Evolutionary conservation across 2,329 filamentous ascomycete species (phyloP), one percentile per base, ranked within the genome.

Genomic region (Didymella segeticola): DNA sequence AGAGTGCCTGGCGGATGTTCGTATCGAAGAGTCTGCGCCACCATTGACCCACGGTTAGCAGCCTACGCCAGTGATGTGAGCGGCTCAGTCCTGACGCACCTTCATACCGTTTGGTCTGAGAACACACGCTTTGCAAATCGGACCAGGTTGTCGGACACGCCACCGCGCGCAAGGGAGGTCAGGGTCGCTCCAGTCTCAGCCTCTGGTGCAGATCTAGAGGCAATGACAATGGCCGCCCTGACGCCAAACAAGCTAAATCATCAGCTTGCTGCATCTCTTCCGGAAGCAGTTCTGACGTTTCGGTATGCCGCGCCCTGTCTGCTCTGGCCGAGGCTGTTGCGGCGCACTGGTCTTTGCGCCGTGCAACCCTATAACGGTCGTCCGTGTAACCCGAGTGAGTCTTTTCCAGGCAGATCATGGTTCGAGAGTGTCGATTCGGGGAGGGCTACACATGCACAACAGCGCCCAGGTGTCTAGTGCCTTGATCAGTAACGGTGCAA

Each of bases 101-200:
- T 51, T 57, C 54, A 49, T 62, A 52, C 55, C 38, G 29, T 56
- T 60, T 56, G 45, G 59, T 61, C 47, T 33, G 43, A 45, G 31
- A 49, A 43, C 52, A 53, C 65, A 64, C 55, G 61, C 58, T 63
- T 53, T 47, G 34, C 30, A 20, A 14, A 53, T 52, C 54, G 46
- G 29, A 67, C 67, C 66, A 29, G 64, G 64, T 69, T 43, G 12
- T 38, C 57, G 67, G 67, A 29, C 38, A 57, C 17, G 37, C 27
- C 27, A 52, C 56, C 56, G 58, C 57, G 64, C 60, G 47, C 58
- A 67, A 66, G 60, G 62, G 57, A 55, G 31, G 31, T 30, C 27
- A 20, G 36, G 30, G 39, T 36, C 19, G 17, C 26, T 39, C 36
- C 43, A 50, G 15, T 54, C 37, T 47, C 46, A 52, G 48, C 50